Percentiles rank a stretch among this genome's conserved stretches.
These are phyloP conservation scores for Leucoagaricus sp. DNA, from an alignment of 1,284 basidiomycete species.

Conservation along the genomic window DNA sequence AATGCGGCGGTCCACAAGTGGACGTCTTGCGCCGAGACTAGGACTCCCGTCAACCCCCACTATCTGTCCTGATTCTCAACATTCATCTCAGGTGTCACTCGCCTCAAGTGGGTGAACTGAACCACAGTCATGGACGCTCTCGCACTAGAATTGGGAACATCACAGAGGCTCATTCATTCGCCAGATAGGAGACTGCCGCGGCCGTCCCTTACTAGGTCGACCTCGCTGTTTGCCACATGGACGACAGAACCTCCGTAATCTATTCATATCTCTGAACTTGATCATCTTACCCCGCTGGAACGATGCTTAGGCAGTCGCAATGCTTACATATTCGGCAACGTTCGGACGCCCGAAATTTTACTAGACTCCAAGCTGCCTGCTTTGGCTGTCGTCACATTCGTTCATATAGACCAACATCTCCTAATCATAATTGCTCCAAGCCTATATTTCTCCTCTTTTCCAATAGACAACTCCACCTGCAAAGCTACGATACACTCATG, in stretches of 20 bases:
- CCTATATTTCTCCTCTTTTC: conserved; percentile 14
- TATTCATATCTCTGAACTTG: conserved; percentile 10
- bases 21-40: no score
- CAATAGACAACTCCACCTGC: not conserved
- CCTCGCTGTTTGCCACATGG: conserved; percentile 10
- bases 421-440: conserved; percentile 18
- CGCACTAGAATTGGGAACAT: no score
- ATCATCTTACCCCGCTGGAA: not conserved
- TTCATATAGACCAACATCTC: conserved; percentile 9
- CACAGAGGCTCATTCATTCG: not conserved
- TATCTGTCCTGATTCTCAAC: not conserved
- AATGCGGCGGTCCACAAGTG: no score
- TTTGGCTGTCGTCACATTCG: not conserved
- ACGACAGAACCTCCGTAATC: conserved; percentile 8
- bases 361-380: not conserved
- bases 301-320: conserved; percentile 4
- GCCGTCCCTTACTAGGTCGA: not conserved
- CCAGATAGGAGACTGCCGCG: conserved; percentile 1
- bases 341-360: conserved; percentile 4
- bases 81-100: not conserved
- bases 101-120: not conserved
- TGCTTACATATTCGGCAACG: conserved; percentile 7
- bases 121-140: not conserved
- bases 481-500: not conserved
- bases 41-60: not conserved